Conservation (phyloP, 106 monocot species). For the Triglochin maritima region DNA sequence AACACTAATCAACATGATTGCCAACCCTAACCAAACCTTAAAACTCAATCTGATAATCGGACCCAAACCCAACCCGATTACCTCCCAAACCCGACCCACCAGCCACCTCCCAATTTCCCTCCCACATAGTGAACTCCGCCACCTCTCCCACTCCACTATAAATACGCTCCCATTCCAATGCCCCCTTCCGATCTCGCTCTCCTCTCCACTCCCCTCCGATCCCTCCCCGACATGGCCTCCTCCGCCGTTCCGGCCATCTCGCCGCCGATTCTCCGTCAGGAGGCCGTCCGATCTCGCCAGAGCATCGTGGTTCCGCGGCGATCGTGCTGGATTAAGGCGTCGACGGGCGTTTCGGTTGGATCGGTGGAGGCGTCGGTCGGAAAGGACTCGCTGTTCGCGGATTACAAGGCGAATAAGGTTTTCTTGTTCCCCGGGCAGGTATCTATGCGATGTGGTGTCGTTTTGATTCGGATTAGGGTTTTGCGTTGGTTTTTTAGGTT, state of each 20-base stretch:
- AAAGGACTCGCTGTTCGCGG: background rate
- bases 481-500: background rate
- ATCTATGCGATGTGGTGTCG: background rate
- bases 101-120: background rate
- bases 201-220: background rate
- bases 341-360: conserved; percentile 6
- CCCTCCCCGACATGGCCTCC: background rate
- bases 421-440: background rate
- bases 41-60: too few species aligned
- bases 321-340: background rate
- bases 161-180: background rate
- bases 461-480: background rate
- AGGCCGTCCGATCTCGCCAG: background rate
- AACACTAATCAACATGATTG: too few species aligned
- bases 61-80: too few species aligned
- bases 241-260: background rate
- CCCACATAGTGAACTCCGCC: background rate
- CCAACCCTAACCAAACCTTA: too few species aligned
- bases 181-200: background rate
- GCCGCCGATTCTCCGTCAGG: background rate
- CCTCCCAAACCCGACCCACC: too few species aligned
- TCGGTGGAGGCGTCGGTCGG: background rate
- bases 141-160: background rate
- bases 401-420: background rate
- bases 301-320: background rate